These are phyloP conservation scores for Dichotomocladium elegans DNA, from an alignment of 371 early-diverging fungal species.

Conservation along the genomic window DNA sequence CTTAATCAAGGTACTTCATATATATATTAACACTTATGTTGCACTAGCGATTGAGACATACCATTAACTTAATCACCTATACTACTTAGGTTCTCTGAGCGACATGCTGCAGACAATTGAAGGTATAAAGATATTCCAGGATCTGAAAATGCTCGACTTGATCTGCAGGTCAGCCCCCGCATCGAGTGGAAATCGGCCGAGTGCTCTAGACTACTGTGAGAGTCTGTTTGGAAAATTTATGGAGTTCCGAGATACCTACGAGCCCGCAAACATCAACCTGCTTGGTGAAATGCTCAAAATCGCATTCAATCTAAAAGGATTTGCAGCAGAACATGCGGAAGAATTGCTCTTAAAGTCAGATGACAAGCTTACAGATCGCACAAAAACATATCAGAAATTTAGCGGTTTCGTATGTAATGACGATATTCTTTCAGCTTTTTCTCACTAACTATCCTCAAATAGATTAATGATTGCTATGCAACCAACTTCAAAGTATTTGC, in stretches of 20 bases:
- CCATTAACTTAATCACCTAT: not conserved
- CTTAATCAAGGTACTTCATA: constrained; percentile 32
- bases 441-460: not conserved
- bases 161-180: constrained; percentile 15
- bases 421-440: no score
- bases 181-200: constrained; percentile 2
- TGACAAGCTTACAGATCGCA: constrained; percentile 5
- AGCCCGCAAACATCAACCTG: constrained; percentile 37
- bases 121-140: constrained; percentile 27
- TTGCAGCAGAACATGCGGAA: constrained; percentile 20
- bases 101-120: constrained; percentile 21
- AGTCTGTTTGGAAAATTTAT: constrained; percentile 50
- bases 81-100: constrained; percentile 10
- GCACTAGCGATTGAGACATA: no score
- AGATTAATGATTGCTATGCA: constrained; percentile 29
- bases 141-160: constrained; percentile 13
- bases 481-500: constrained; percentile 22
- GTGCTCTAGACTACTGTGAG: constrained; percentile 11
- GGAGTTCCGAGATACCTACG: constrained; percentile 17
- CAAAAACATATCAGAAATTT: constrained; percentile 25
- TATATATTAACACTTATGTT: no score
- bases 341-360: constrained; percentile 24
- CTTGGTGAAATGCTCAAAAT: constrained; percentile 32
- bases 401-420: constrained; percentile 17
- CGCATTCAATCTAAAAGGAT: constrained; percentile 26